Evolutionary conservation across 768 basidiomycete species (phyloP).

Genomic region (Amanita inopinata): DNA sequence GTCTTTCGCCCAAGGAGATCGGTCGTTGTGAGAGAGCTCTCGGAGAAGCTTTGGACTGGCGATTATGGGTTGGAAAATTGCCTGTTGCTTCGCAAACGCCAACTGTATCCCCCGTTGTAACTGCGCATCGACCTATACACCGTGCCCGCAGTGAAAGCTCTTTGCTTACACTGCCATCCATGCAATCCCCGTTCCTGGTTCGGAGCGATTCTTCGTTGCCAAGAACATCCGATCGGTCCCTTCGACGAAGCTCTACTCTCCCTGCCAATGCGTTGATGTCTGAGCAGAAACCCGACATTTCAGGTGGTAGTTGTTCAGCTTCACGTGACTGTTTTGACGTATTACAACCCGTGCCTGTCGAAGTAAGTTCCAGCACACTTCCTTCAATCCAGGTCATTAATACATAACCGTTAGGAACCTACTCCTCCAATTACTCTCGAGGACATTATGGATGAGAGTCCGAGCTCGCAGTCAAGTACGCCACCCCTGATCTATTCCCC

Average conservation of each 20-base stretch:
- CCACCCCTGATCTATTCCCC: constrained; percentile 52
- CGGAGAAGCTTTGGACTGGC: constrained; percentile 79
- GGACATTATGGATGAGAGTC: constrained; percentile 20
- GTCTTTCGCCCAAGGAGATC: constrained; percentile 77
- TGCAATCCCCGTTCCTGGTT: constrained; percentile 17
- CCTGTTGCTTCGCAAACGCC: constrained; percentile 17
- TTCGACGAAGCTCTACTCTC: constrained; percentile 34
- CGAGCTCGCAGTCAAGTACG: constrained; percentile 35
- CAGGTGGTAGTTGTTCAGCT: not conserved
- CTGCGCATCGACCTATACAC: constrained; percentile 8
- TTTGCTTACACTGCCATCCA: constrained; percentile 15
- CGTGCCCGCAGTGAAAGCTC: constrained; percentile 12
- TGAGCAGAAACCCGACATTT: not conserved
- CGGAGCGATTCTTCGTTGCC: constrained; percentile 3
- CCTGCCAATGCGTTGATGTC: constrained; percentile 23
- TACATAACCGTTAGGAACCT: not conserved
- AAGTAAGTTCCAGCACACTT: not conserved
- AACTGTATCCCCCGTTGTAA: constrained; percentile 9
- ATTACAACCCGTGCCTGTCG: not conserved
- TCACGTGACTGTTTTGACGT: not conserved
- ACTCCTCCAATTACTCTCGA: not conserved
- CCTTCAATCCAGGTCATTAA: not conserved
- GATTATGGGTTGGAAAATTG: constrained; percentile 85
- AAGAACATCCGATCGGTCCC: constrained; percentile 11
- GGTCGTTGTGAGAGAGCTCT: constrained; percentile 83